Conservation (phyloP, 768 basidiomycete genomes). For the Punctularia strigosozonata region DNA sequence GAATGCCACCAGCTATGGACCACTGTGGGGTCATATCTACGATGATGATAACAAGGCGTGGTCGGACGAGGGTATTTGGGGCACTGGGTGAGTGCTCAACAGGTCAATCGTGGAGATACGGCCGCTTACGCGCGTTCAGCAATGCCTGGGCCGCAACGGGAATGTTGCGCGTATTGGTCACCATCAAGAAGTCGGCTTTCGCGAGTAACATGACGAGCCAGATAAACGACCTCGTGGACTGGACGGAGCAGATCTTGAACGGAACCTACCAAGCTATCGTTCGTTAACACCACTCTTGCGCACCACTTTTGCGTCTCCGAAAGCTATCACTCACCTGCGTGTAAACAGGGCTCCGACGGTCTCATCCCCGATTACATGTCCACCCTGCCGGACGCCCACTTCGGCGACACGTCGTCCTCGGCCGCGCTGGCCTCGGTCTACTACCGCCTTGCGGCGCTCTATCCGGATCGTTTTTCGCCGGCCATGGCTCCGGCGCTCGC, state of each 20-base stretch:
- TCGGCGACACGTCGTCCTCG: constrained; percentile 24
- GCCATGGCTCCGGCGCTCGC: constrained; percentile 18
- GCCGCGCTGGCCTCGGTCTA: constrained; percentile 15
- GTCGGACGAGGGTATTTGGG: constrained; percentile 18
- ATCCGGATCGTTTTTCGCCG: constrained; percentile 18
- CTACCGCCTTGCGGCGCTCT: constrained; percentile 16
- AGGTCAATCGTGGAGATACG: neutral
- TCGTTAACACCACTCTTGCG: too few relatives aligned
- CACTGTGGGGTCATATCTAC: constrained; percentile 25
- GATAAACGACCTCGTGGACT: constrained; percentile 16
- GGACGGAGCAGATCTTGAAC: constrained; percentile 24
- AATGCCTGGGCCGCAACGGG: constrained; percentile 32
- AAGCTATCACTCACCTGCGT: too few relatives aligned
- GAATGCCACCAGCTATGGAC: constrained; percentile 19
- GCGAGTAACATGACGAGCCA: constrained; percentile 17
- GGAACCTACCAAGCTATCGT: constrained; percentile 9
- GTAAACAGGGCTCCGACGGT: constrained; percentile 18
- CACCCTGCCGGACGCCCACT: constrained; percentile 12
- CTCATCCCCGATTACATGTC: constrained; percentile 26
- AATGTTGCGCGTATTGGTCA: constrained; percentile 26
- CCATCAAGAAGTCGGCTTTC: constrained; percentile 20
- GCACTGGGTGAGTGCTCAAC: constrained; percentile 15
- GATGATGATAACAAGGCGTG: neutral
- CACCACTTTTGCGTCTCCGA: too few relatives aligned
- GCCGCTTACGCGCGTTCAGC: constrained; percentile 6